A percentile compares a stretch with the other conserved stretches of the same genome.
Evolutionary conservation across 23 red algal genomes (phyloP).

Genomic region (Agarophyton chilense): DNA sequence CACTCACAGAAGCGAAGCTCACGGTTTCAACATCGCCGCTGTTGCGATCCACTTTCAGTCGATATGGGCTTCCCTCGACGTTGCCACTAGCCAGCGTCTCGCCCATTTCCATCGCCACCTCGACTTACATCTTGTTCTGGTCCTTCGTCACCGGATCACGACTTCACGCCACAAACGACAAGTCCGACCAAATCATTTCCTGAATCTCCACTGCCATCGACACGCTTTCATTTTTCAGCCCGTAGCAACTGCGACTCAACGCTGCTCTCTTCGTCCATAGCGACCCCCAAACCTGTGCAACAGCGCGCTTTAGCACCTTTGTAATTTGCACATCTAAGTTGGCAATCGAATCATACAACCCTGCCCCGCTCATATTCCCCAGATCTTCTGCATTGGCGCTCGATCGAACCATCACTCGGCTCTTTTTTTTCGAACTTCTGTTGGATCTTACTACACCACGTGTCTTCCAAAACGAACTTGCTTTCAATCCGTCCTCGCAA

Average conservation of each 20-base stretch:
- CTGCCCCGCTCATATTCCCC: conserved; percentile 79
- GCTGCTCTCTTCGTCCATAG: conserved; percentile 78
- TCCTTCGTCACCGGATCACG: conserved; percentile 54
- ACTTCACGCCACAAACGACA: conserved; percentile 75
- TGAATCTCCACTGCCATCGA: conserved; percentile 84
- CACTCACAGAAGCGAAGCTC: conserved; percentile 14
- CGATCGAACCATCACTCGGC: conserved; percentile 77
- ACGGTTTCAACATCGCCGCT: conserved; percentile 11
- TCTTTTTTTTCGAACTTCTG: not conserved
- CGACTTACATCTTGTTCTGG: conserved; percentile 49
- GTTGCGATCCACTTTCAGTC: conserved; percentile 36
- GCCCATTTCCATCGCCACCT: conserved; percentile 81
- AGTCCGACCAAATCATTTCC: conserved; percentile 58
- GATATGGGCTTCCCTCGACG: conserved; percentile 59
- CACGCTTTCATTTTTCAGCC: conserved; percentile 42
- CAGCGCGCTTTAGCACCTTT: conserved; percentile 19
- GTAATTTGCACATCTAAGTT: conserved; percentile 26
- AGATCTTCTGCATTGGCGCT: conserved; percentile 87
- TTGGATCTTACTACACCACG: conserved; percentile 8
- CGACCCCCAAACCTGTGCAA: conserved; percentile 61
- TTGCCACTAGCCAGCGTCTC: conserved; percentile 77
- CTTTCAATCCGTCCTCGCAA: conserved; percentile 35
- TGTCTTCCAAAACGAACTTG: conserved; percentile 16
- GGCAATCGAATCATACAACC: conserved; percentile 82
- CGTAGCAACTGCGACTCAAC: conserved; percentile 39